Conservation (phyloP, 805 yeast species). For the Yamadazyma sp. region DNA sequence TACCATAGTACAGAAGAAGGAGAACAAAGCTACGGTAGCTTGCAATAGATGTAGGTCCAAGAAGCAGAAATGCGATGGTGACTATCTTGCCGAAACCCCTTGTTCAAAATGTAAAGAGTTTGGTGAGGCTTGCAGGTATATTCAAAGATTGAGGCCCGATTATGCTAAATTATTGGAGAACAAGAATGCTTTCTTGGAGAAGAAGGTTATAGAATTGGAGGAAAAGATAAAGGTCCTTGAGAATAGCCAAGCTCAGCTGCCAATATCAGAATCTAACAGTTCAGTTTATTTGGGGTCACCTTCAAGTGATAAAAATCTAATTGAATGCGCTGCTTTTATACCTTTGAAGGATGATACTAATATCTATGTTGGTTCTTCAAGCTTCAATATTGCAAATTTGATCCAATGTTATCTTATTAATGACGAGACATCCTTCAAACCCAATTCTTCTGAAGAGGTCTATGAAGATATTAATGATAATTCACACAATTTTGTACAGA, state of each 20-base stretch:
- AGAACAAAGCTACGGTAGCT: slow-evolving; percentile 4
- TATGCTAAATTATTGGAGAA: slow-evolving; percentile 1
- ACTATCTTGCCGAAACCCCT: neutral
- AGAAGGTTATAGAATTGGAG: neutral
- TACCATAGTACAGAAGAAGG: slow-evolving; percentile 1
- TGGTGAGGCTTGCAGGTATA: neutral
- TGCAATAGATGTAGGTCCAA: slow-evolving; percentile 12
- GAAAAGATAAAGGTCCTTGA: neutral
- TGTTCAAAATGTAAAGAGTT: neutral
- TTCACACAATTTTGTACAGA: neutral
- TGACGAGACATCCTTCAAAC: neutral
- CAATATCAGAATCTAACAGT: neutral
- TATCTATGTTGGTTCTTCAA: slow-evolving; percentile 7
- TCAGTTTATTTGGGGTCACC: neutral
- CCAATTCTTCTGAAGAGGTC: neutral
- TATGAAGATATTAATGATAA: slow-evolving; percentile 3
- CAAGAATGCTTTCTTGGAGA: neutral
- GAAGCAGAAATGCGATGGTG: slow-evolving; percentile 14
- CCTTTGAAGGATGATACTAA: slow-evolving; percentile 8
- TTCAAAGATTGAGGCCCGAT: neutral
- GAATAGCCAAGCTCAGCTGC: neutral
- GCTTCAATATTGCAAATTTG: slow-evolving; percentile 6
- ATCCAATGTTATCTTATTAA: slow-evolving; percentile 5
- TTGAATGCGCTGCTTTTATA: slow-evolving; percentile 8
- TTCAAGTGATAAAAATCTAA: slow-evolving; percentile 1